phyloP scores from a whole-genome alignment of 192 early-diverging fungal species.

The Entophlyctis luteolus region DNA sequence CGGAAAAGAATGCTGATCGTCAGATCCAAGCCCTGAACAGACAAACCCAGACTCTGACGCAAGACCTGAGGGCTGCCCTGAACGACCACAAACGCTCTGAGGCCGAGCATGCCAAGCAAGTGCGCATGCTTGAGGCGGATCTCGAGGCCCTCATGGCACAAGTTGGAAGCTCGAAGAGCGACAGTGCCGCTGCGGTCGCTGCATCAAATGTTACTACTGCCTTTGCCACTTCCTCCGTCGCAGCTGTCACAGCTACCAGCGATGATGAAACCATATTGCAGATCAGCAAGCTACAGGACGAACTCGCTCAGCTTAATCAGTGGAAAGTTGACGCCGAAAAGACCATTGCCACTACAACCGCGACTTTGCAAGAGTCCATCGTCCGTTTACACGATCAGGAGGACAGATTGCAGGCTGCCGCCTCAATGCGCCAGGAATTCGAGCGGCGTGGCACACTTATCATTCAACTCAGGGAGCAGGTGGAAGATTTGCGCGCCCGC shows the following conservation, averaged over 20 bases:
- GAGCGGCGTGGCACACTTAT: slow-evolving; percentile 9
- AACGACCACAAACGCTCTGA: slow-evolving; percentile 34
- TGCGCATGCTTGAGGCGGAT: slow-evolving; percentile 32
- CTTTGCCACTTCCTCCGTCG: too few relatives aligned
- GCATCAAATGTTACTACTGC: not conserved
- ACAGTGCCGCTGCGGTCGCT: not conserved
- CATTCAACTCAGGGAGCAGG: slow-evolving; percentile 31
- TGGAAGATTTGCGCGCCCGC: slow-evolving; percentile 32
- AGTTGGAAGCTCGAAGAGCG: not conserved
- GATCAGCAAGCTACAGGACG: too few relatives aligned
- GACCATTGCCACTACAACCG: not conserved
- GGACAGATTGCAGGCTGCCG: slow-evolving; percentile 9
- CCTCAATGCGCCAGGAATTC: slow-evolving; percentile 22
- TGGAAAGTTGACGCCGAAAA: slow-evolving; percentile 11
- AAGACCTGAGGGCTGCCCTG: not conserved
- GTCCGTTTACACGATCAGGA: slow-evolving; percentile 13
- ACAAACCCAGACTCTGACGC: not conserved
- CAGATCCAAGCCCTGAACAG: slow-evolving; percentile 2
- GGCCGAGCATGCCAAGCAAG: slow-evolving; percentile 24
- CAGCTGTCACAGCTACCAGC: too few relatives aligned
- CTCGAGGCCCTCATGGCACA: slow-evolving; percentile 36
- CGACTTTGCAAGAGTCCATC: slow-evolving; percentile 14
- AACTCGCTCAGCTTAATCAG: too few relatives aligned
- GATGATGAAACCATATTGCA: too few relatives aligned
- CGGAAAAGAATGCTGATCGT: slow-evolving; percentile 18